Evolutionary conservation across 768 basidiomycete genomes (phyloP).

Genomic region (Suillus discolor): DNA sequence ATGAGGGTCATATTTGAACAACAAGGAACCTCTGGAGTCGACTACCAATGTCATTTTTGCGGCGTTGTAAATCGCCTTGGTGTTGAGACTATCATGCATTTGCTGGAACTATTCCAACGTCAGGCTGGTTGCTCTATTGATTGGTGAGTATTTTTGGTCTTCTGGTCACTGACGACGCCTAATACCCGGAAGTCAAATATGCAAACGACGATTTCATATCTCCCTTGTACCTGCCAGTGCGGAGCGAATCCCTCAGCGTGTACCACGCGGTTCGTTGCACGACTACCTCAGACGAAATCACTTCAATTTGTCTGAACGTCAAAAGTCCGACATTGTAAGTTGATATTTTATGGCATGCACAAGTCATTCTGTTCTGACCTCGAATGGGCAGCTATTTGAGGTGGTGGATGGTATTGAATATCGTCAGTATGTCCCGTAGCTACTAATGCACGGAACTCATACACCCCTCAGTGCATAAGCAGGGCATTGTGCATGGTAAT

Average conservation of each 20-base stretch:
- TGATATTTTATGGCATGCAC: not conserved
- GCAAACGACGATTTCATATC: constrained; percentile 31
- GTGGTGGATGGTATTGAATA: not conserved
- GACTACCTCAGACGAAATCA: not conserved
- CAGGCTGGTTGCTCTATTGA: constrained; percentile 29
- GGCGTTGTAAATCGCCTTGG: too few relatives aligned
- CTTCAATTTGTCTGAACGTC: not conserved
- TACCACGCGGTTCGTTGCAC: not conserved
- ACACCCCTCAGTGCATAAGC: not conserved
- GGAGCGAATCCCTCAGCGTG: not conserved
- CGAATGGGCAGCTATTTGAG: not conserved
- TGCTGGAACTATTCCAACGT: constrained; percentile 19
- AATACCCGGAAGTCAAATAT: constrained; percentile 20
- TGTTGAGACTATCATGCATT: constrained; percentile 15
- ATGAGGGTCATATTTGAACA: constrained; percentile 29
- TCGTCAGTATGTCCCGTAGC: not conserved
- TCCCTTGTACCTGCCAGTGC: not conserved
- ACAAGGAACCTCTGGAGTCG: constrained; percentile 16
- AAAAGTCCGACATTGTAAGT: not conserved
- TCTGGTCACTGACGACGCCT: constrained; percentile 3
- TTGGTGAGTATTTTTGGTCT: constrained; percentile 18
- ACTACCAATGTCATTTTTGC: constrained; percentile 26
- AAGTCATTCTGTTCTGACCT: not conserved
- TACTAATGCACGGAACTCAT: not conserved
- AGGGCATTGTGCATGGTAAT: not conserved